Evolutionary conservation across 2,329 filamentous ascomycete genomes (phyloP).

Genomic region (Penicillium palitans): DNA sequence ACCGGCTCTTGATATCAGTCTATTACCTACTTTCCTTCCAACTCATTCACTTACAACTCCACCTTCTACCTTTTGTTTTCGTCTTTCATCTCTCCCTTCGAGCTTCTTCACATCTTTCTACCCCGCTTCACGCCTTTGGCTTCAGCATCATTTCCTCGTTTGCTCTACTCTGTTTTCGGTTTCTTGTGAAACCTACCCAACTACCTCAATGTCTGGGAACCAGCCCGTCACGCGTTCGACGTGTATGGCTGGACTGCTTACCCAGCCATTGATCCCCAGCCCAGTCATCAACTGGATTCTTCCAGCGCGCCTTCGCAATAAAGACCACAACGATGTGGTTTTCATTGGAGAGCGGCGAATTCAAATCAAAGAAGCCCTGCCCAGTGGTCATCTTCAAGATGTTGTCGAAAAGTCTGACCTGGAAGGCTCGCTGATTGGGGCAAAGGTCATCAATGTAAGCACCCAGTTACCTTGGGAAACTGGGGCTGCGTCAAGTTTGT

Average conservation of each 20-base stretch:
- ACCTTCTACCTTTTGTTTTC: neutral
- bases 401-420: slow-evolving; percentile 80
- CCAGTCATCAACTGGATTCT: slow-evolving; percentile 75
- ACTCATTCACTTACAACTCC: neutral
- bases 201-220: neutral
- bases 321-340: slow-evolving; percentile 74
- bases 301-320: slow-evolving; percentile 73
- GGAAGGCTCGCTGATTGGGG: slow-evolving; percentile 73
- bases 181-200: neutral
- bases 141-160: neutral
- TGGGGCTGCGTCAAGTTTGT: slow-evolving; percentile 26
- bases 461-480: slow-evolving; percentile 42
- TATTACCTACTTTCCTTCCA: neutral
- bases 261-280: slow-evolving; percentile 74
- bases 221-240: neutral
- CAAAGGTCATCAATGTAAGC: slow-evolving; percentile 68
- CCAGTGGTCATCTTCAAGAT: slow-evolving; percentile 67
- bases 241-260: slow-evolving; percentile 65
- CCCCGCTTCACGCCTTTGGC: neutral
- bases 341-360: slow-evolving; percentile 82
- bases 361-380: slow-evolving; percentile 71
- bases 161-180: neutral
- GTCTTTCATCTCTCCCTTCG: neutral
- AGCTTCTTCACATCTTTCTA: neutral
- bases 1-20: neutral